These are phyloP conservation scores for Phoenix dactylifera DNA, from an alignment of 176 grass and related monocot species.

Conservation along the genomic window DNA sequence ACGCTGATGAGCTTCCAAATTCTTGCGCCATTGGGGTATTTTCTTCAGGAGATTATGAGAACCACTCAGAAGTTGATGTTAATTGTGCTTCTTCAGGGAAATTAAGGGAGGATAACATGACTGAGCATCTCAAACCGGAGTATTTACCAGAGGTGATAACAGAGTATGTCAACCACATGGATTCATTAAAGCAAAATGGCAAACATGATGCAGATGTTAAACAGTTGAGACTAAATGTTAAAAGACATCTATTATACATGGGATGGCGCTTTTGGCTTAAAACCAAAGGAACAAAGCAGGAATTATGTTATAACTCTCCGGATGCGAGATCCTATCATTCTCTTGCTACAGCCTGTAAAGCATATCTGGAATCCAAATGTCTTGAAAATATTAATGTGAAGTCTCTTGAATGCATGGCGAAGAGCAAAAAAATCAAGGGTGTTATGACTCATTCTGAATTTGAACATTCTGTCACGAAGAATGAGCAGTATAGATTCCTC, in stretches of 20 bases:
- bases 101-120: neutral
- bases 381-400: constrained; percentile 1
- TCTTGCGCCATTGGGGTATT: too few relatives aligned
- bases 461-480: too few relatives aligned
- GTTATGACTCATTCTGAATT: too few relatives aligned
- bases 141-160: constrained; percentile 25
- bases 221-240: constrained; percentile 41
- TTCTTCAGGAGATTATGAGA: neutral
- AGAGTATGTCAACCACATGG: constrained; percentile 34
- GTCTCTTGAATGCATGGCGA: too few relatives aligned
- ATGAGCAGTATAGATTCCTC: too few relatives aligned
- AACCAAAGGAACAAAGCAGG: constrained; percentile 19
- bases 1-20: too few relatives aligned
- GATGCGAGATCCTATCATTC: constrained; percentile 38
- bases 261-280: constrained; percentile 35
- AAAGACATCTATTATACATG: constrained; percentile 39
- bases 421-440: too few relatives aligned
- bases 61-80: neutral
- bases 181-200: constrained; percentile 23
- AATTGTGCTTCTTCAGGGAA: neutral
- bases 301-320: constrained; percentile 27
- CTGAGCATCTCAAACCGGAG: constrained; percentile 4
- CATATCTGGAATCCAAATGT: constrained; percentile 26
- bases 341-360: constrained; percentile 56
- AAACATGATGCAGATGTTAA: constrained; percentile 6